phyloP scores from a whole-genome alignment of 805 yeast genomes.

The Suhomyces prunicola region DNA sequence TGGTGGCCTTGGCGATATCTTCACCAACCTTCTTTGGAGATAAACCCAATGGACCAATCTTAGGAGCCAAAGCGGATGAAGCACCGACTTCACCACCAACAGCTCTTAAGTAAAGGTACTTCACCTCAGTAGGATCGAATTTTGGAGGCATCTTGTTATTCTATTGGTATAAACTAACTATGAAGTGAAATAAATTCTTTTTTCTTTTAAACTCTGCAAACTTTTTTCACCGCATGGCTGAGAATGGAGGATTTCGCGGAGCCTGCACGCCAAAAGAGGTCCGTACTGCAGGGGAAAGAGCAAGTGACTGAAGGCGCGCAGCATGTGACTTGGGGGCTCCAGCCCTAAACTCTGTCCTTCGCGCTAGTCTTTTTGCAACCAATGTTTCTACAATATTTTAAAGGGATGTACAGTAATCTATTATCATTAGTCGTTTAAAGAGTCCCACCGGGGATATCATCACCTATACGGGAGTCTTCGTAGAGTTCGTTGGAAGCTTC shows the following conservation, averaged over 20 bases:
- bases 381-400: not conserved
- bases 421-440: conserved; percentile 11
- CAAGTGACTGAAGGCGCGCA: not conserved
- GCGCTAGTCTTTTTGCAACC: not conserved
- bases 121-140: conserved; percentile 98
- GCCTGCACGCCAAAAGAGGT: not conserved
- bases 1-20: conserved; percentile 99
- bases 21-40: conserved; percentile 99
- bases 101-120: conserved; percentile 98
- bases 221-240: conserved; percentile 1
- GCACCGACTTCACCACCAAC: conserved; percentile 99
- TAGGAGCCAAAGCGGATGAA: conserved; percentile 98
- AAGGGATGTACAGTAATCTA: not conserved
- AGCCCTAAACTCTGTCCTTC: not conserved
- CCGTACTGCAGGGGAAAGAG: not conserved
- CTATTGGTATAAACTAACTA: conserved; percentile 6
- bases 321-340: not conserved
- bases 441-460: conserved; percentile 45
- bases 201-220: conserved; percentile 3
- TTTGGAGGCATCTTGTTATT: conserved; percentile 81
- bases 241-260: not conserved
- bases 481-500: conserved; percentile 14
- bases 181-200: conserved; percentile 2
- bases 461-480: conserved; percentile 40
- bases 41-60: conserved; percentile 99